A percentile compares a stretch with the other conserved stretches of the same genome.
Evolutionary conservation across 768 basidiomycete species (phyloP).

Genomic region (Kwoniella bestiolae): DNA sequence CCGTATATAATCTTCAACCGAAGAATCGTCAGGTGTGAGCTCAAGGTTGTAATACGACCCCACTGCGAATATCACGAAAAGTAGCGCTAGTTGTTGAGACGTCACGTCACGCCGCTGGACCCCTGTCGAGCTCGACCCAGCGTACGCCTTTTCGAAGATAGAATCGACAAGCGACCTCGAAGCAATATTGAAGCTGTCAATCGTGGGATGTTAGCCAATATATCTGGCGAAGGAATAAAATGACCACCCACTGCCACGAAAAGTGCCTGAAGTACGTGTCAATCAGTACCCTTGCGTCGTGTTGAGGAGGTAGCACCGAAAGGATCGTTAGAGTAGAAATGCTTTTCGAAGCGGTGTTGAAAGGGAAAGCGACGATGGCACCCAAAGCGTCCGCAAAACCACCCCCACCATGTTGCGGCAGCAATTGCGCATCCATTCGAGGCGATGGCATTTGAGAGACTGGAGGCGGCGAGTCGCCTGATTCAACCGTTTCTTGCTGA

Average conservation of each 20-base stretch:
- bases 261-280: neutral
- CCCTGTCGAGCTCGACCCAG: neutral
- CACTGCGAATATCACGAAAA: slow-evolving; percentile 27
- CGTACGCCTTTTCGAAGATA: neutral
- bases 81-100: slow-evolving; percentile 14
- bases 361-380: slow-evolving; percentile 11
- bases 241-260: slow-evolving; percentile 2
- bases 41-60: slow-evolving; percentile 30
- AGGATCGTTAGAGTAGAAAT: neutral
- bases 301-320: neutral
- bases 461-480: neutral
- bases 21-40: slow-evolving; percentile 15
- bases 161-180: neutral
- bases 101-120: neutral
- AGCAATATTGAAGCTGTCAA: slow-evolving; percentile 4
- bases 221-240: too few relatives aligned
- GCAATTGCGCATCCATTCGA: neutral
- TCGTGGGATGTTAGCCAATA: too few relatives aligned
- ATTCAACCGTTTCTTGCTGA: neutral
- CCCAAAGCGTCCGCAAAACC: neutral
- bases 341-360: neutral
- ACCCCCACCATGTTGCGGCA: neutral
- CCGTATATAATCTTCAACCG: slow-evolving; percentile 12
- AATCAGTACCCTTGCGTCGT: neutral
- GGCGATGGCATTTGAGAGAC: neutral